Percentiles rank a stretch among this genome's conserved stretches.
Evolutionary conservation across 2,329 filamentous ascomycete species (phyloP).

Genomic region (Fusarium buxicola): DNA sequence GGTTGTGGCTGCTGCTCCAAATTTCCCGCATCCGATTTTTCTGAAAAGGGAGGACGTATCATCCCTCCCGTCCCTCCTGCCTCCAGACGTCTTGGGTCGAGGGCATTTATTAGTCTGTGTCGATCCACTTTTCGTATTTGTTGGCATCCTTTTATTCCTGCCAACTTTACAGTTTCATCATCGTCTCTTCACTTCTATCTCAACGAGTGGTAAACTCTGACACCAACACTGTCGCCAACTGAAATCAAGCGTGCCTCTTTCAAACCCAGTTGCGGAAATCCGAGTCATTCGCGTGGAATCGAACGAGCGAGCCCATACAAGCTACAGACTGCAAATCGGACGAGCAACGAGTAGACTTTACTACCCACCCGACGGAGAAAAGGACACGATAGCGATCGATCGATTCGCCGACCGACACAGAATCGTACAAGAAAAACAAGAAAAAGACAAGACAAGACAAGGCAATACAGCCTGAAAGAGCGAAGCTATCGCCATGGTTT

Average conservation of each 20-base stretch:
- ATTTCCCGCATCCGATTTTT: not conserved
- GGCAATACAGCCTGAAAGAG: not conserved
- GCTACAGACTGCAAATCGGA: constrained; percentile 22
- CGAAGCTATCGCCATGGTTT: constrained; percentile 75
- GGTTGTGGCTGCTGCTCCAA: constrained; percentile 5
- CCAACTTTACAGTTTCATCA: constrained; percentile 14
- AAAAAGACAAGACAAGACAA: constrained; percentile 1
- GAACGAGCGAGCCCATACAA: constrained; percentile 13
- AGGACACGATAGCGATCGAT: constrained; percentile 31
- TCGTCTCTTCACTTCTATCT: constrained; percentile 3
- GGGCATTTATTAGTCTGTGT: constrained; percentile 10
- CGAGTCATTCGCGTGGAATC: not conserved
- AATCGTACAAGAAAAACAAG: constrained; percentile 5
- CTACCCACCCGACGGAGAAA: constrained; percentile 31
- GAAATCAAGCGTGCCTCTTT: not conserved
- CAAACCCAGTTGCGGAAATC: not conserved
- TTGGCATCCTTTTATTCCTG: constrained; percentile 31
- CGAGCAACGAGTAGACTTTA: constrained; percentile 27
- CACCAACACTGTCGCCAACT: constrained; percentile 2
- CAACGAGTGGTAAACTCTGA: not conserved
- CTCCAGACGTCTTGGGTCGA: not conserved
- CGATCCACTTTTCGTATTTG: constrained; percentile 35
- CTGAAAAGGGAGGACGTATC: no score
- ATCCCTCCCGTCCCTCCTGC: constrained; percentile 11
- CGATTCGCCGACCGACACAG: constrained; percentile 12